phyloP scores from a whole-genome alignment of 1,139 yeast genomes.

The Saccharomyces hybrid region DNA sequence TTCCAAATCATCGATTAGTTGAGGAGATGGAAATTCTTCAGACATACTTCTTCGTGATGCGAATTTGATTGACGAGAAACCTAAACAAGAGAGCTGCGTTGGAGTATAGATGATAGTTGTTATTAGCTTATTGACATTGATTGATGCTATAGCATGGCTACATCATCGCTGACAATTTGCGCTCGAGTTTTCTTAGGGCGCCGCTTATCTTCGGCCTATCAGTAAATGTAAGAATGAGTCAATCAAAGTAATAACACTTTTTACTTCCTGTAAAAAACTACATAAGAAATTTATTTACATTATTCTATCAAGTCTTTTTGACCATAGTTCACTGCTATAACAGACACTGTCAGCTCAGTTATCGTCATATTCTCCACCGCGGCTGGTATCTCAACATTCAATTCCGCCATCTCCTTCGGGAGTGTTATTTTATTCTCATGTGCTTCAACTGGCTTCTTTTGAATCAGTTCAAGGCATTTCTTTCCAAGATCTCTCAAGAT shows the following conservation, averaged over 20 bases:
- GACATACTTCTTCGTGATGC: constrained; percentile 19
- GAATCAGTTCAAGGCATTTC: constrained; percentile 15
- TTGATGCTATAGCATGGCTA: not conserved
- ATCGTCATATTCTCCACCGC: constrained; percentile 7
- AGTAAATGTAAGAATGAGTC: not conserved
- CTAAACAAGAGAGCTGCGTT: not conserved
- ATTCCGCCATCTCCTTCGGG: not conserved
- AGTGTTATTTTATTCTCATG: not conserved
- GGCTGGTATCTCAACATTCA: not conserved
- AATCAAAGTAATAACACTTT: not conserved
- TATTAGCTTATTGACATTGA: not conserved
- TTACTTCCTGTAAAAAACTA: not conserved
- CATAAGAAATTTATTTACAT: not conserved
- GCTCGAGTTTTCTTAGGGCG: not conserved
- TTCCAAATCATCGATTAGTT: constrained; percentile 29
- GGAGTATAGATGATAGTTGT: not conserved
- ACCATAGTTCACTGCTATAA: constrained; percentile 19
- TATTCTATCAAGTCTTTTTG: constrained; percentile 18
- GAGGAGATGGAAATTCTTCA: constrained; percentile 29
- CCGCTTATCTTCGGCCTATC: constrained; percentile 3
- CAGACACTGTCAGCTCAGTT: constrained; percentile 14
- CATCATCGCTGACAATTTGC: not conserved
- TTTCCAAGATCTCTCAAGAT: constrained; percentile 24
- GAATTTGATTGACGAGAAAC: not conserved
- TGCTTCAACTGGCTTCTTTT: not conserved